Conservation (phyloP, 2,329 filamentous ascomycete genomes). For the Pseudocercospora cruenta region DNA sequence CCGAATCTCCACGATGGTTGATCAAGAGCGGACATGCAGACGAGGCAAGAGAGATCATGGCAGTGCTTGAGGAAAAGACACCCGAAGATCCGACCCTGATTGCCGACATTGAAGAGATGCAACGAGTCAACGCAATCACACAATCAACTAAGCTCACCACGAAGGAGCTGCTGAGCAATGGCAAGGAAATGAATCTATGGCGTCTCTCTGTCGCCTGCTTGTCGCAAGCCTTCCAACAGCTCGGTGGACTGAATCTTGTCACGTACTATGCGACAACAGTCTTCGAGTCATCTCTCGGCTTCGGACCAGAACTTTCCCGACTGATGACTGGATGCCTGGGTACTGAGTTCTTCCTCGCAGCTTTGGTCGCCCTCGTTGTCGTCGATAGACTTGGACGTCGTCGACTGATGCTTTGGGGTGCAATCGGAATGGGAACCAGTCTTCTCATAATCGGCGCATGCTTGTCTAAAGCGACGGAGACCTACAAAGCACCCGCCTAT, state of each 20-base stretch:
- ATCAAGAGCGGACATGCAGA: conserved; percentile 49
- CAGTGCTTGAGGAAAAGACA: conserved; percentile 52
- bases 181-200: conserved; percentile 49
- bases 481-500: conserved; percentile 24
- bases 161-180: conserved; percentile 39
- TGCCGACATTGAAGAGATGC: conserved; percentile 51
- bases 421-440: conserved; percentile 32
- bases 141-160: conserved; percentile 15
- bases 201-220: conserved; percentile 48
- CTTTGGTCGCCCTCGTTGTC: conserved; percentile 59
- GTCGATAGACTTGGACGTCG: conserved; percentile 64
- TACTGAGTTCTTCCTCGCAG: conserved; percentile 33
- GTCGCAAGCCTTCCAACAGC: conserved; percentile 51
- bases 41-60: conserved; percentile 55
- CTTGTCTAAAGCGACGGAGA: conserved; percentile 14
- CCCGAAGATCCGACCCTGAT: conserved; percentile 60
- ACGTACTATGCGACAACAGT: conserved; percentile 53
- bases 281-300: conserved; percentile 55
- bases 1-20: conserved; percentile 62
- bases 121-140: conserved; percentile 23
- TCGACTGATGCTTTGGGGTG: conserved; percentile 40
- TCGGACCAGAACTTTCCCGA: conserved; percentile 23
- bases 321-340: conserved; percentile 32
- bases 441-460: conserved; percentile 30
- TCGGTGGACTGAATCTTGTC: conserved; percentile 27